Base-by-base conservation (phyloP, 1,284 basidiomycete genomes). In the Vanrija sp. region DNA sequence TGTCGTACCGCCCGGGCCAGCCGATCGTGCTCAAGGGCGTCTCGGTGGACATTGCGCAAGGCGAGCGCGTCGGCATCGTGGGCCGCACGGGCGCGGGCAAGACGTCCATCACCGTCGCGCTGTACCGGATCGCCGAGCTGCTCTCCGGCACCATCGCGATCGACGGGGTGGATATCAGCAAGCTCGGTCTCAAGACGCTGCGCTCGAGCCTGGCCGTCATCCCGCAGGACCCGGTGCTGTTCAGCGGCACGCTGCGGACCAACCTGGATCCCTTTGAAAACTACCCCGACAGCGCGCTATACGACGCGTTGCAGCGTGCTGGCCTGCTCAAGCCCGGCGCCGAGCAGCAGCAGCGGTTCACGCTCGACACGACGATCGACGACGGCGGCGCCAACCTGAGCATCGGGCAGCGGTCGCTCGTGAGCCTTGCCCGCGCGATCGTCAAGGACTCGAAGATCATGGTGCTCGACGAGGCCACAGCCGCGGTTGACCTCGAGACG, bases 281-380 rank as follows among this genome's bases (percentile, higher is more conserved):
- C 49, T 81, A 86, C 63, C 85, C 86, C 51, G 89, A 91, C 64
- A 82, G 82, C 3, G 78, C 78, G 22, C 78, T 91, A 16, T 88
- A 86, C 83, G 87, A 90, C 62, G 87, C 88, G 15, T 77, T 91
- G 41, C 83, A 83, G 59, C 83, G 88, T 16, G 83, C 88, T 0
- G 85, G 87, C 67, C 80, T 91, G 16, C 80, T 88, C 12, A 60
- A 49, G 10, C 38, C 50, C 20, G 36, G 41, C 39, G 10, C 5
- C 18, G 22, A 37, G 27, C 27, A 45, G 18, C 24, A 38, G 25
- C 45, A 46, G 10, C 31, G 31, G 31, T 45, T 45, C 27, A 31
- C 45, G 16, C 20, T 47, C 8, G 35, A 47, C 20, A 38, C 20
- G n/a, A 25, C 45, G 22, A 47, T 38, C 10, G 45, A 39, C 35